Evolutionary conservation across 345 rosid genomes (phyloP).

Genomic region (Litchi chinensis): DNA sequence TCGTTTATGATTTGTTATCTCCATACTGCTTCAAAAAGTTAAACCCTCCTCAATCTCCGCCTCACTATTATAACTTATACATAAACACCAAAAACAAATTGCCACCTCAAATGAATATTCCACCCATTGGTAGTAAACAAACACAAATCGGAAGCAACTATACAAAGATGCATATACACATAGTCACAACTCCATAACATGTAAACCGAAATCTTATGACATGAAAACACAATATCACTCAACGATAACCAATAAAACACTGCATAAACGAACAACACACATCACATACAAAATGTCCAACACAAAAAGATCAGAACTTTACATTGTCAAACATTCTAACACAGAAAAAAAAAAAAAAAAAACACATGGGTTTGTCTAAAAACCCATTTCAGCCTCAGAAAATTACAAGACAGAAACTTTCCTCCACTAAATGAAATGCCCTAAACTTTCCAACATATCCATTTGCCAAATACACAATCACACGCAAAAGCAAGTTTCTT

Average conservation of each 20-base stretch:
- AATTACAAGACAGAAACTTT: background rate
- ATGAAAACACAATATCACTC: background rate
- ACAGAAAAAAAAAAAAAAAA: too few species aligned
- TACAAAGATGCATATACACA: background rate
- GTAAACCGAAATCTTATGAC: background rate
- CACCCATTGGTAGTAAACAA: background rate
- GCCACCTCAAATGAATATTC: background rate
- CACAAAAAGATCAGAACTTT: background rate
- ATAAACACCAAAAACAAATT: background rate
- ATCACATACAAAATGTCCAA: background rate
- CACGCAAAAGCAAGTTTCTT: background rate
- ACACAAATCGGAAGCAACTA: background rate
- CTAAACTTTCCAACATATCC: background rate
- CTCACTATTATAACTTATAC: background rate
- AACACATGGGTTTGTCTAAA: background rate
- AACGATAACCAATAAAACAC: too few species aligned
- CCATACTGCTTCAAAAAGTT: background rate
- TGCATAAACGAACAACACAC: background rate
- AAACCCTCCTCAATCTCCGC: background rate
- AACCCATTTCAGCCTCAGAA: background rate
- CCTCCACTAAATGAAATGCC: background rate
- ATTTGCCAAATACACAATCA: background rate
- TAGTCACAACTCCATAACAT: background rate
- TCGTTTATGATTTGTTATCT: constrained; percentile 15
- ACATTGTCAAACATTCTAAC: background rate